Evolutionary conservation across 352 stramenopile species (phyloP), one percentile per base, ranked within the genome.

Genomic region (Poterioochromonas sp.): DNA sequence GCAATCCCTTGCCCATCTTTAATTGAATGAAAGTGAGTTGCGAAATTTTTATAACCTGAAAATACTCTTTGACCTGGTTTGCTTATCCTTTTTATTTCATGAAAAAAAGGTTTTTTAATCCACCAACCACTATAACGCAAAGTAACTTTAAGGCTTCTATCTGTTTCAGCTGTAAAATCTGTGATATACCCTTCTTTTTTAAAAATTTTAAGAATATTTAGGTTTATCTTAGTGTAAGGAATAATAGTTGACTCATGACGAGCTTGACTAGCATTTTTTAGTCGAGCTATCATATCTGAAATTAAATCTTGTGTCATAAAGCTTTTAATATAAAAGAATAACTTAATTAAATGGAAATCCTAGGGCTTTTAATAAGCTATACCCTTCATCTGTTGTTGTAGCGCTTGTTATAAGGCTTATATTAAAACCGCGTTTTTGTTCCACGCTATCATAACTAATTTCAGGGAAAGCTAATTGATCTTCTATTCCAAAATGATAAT

Each of bases 391-490:
- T 79, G 11, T n/a, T 78, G 5, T 37, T 29, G 79, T 77, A 54
- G 60, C 60, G 18, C 5, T 69, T 44, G 60, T 69, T 18, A 39
- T 18, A 69, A 69, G 5, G 5, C 5, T 69, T 69, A 69, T 69
- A 18, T 69, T 69, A 69, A 69, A 79, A 18, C 73, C 73, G 37
- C 73, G 32, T 78, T 29, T 78, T 78, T 78, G 32, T 18, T 77
- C 73, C 20, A 78, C 43, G 2, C 2, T 78, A 40, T 78, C 73
- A 78, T 78, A 78, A 18, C 44, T 76, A 47, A 78, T 78, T 78
- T 78, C 73, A 54, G 49, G 73, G 76, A 78, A 78, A 64, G 76
- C 43, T 77, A 78, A 58, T 78, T 78, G 73, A 79, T 78, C 73
- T 79, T 2, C 2, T 76, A 78, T 40, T 20, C 73, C 73, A 18